Conservation (phyloP, 108 stramenopile species). For the Nitzschia palea region DNA sequence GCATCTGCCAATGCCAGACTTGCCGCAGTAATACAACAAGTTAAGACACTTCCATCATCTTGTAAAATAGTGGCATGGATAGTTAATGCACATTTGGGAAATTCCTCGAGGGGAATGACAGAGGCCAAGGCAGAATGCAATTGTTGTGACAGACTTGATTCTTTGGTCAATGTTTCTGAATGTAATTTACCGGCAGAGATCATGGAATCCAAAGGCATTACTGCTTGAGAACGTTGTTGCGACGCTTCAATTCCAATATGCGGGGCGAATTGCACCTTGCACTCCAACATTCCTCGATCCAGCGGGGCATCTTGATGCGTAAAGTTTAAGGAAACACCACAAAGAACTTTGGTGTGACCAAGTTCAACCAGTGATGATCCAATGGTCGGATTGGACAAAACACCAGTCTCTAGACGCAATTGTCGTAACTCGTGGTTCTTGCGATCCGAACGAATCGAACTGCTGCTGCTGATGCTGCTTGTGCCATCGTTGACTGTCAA, state of each 20-base stretch:
- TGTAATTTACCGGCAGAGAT: conserved; percentile 36
- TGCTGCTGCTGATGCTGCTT: conserved; percentile 11
- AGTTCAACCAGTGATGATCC: conserved; percentile 78
- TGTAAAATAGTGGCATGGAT: conserved; percentile 75
- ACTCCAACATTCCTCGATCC: conserved; percentile 35
- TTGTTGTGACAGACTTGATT: conserved; percentile 53
- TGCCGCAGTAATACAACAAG: conserved; percentile 66
- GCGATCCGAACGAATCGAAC: background rate
- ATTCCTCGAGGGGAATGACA: conserved; percentile 38
- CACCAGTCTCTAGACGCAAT: conserved; percentile 40
- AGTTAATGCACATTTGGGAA: conserved; percentile 57
- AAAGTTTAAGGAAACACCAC: conserved; percentile 39
- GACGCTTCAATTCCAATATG: conserved; percentile 53
- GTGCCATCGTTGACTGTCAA: conserved; percentile 5
- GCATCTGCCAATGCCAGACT: conserved; percentile 77
- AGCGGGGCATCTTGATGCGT: background rate
- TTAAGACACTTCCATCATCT: conserved; percentile 74
- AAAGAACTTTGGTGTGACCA: conserved; percentile 83
- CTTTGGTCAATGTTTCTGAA: conserved; percentile 32
- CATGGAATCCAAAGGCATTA: conserved; percentile 29
- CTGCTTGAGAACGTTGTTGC: conserved; percentile 27
- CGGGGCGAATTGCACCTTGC: conserved; percentile 61
- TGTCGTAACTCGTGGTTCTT: conserved; percentile 44
- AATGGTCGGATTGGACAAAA: conserved; percentile 32
- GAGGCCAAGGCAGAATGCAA: conserved; percentile 58